These are phyloP conservation scores for Ilyonectria sp. DNA, from an alignment of 2,329 filamentous ascomycete genomes.

Conservation along the genomic window DNA sequence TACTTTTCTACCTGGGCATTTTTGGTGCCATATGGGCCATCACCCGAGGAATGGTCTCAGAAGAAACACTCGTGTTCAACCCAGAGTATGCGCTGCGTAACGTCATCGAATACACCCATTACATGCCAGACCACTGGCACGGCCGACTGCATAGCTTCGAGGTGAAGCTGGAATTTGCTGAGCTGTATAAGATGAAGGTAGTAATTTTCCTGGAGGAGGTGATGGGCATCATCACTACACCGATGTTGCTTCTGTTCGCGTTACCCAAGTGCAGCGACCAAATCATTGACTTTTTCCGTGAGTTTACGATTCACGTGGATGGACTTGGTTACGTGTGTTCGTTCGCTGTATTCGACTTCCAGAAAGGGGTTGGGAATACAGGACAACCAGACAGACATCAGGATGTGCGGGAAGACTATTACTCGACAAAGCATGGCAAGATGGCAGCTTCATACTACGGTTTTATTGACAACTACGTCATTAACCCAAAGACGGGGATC, in stretches of 20 bases:
- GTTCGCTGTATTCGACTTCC: constrained; percentile 97
- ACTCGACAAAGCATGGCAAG: constrained; percentile 94
- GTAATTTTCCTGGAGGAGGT: constrained; percentile 95
- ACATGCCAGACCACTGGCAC: constrained; percentile 91
- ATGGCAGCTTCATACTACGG: constrained; percentile 98
- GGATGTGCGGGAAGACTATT: constrained; percentile 93
- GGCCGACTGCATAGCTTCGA: constrained; percentile 93
- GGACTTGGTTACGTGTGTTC: constrained; percentile 97
- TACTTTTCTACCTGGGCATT: constrained; percentile 90
- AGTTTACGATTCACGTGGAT: constrained; percentile 97
- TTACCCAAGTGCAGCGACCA: constrained; percentile 91
- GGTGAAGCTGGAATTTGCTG: constrained; percentile 90
- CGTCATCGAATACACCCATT: constrained; percentile 94
- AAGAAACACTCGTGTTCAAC: constrained; percentile 91
- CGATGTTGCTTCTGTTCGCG: constrained; percentile 88
- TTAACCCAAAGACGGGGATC: constrained; percentile 78
- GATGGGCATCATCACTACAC: constrained; percentile 91
- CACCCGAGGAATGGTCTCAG: constrained; percentile 86
- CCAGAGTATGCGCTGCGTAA: constrained; percentile 90
- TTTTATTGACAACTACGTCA: constrained; percentile 92
- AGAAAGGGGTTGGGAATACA: constrained; percentile 76
- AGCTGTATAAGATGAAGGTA: constrained; percentile 92
- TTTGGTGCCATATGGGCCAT: constrained; percentile 88
- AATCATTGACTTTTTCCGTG: constrained; percentile 97
- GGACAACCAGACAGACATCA: constrained; percentile 58